A percentile compares a stretch with the other conserved stretches of the same genome.
phyloP scores from a whole-genome alignment of 805 yeast genomes.

The Yamadazyma sp. region DNA sequence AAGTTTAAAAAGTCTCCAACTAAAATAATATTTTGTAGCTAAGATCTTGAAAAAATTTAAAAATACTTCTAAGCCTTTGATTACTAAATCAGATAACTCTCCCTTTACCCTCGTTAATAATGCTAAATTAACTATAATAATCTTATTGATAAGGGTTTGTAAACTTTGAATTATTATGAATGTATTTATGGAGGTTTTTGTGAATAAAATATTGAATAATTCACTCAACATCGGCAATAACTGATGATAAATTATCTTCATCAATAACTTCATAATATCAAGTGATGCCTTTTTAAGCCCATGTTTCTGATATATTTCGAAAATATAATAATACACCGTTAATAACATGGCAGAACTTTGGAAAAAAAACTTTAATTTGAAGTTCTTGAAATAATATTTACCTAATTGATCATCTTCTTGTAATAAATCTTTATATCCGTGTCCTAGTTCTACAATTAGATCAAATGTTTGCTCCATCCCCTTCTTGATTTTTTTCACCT shows the following conservation, averaged over 20 bases:
- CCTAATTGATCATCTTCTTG: neutral
- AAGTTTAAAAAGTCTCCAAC: slow-evolving; percentile 10
- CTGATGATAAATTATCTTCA: slow-evolving; percentile 3
- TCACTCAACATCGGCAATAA: slow-evolving; percentile 3
- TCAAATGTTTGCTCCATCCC: slow-evolving; percentile 4
- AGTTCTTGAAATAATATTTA: slow-evolving; percentile 7
- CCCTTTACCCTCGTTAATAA: slow-evolving; percentile 9
- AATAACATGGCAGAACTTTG: slow-evolving; percentile 2
- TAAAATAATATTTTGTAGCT: slow-evolving; percentile 5
- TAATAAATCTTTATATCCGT: neutral
- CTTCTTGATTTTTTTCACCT: neutral
- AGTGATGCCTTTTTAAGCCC: slow-evolving; percentile 1
- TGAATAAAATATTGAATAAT: neutral
- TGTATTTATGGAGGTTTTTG: slow-evolving; percentile 1
- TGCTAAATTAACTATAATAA: slow-evolving; percentile 23
- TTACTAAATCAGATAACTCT: slow-evolving; percentile 1
- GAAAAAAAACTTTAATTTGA: slow-evolving; percentile 7
- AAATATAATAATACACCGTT: slow-evolving; percentile 2
- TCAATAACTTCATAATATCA: slow-evolving; percentile 1
- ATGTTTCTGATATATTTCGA: slow-evolving; percentile 1
- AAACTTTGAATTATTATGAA: slow-evolving; percentile 18
- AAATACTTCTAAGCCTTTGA: slow-evolving; percentile 1
- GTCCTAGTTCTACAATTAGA: neutral
- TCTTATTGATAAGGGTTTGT: slow-evolving; percentile 37
- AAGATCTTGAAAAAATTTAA: slow-evolving; percentile 4